These are phyloP conservation scores for Fusarium siculi DNA, from an alignment of 2,329 filamentous ascomycete species.

Conservation along the genomic window DNA sequence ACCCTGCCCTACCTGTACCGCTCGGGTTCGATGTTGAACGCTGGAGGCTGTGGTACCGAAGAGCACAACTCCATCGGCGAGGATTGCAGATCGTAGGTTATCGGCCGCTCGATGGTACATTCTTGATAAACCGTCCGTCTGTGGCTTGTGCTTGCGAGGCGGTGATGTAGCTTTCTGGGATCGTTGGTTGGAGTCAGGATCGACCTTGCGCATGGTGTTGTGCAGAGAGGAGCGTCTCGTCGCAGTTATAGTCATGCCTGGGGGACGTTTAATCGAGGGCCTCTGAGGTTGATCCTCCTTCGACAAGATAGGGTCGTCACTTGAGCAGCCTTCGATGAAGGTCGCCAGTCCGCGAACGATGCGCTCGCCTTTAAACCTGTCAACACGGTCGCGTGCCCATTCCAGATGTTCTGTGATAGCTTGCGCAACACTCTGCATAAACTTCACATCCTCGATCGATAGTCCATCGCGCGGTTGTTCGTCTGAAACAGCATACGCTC, in stretches of 20 bases:
- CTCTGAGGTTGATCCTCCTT: conserved; percentile 15
- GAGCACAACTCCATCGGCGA: conserved; percentile 47
- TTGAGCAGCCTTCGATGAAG: conserved; percentile 63
- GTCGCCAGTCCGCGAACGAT: conserved; percentile 65
- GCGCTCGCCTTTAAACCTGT: conserved; percentile 62
- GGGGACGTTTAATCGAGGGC: conserved; percentile 23
- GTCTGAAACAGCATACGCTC: conserved; percentile 69
- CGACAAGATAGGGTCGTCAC: conserved; percentile 23
- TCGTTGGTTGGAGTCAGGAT: not conserved
- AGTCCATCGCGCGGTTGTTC: conserved; percentile 64
- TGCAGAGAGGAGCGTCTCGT: conserved; percentile 22
- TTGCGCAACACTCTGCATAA: conserved; percentile 65
- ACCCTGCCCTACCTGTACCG: not conserved
- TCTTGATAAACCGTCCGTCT: conserved; percentile 35
- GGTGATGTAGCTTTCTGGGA: not conserved
- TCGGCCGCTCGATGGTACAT: conserved; percentile 46
- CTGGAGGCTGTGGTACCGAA: conserved; percentile 44
- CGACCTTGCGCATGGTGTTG: conserved; percentile 12
- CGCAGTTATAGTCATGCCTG: conserved; percentile 30
- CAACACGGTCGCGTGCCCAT: conserved; percentile 62
- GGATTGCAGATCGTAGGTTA: conserved; percentile 44
- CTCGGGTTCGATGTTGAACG: conserved; percentile 12
- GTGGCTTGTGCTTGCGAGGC: conserved; percentile 5
- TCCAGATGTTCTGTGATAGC: conserved; percentile 71
- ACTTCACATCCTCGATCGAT: conserved; percentile 58